Base-by-base conservation (phyloP, 2,329 filamentous ascomycete species). In the Aspergillus floridensis region DNA sequence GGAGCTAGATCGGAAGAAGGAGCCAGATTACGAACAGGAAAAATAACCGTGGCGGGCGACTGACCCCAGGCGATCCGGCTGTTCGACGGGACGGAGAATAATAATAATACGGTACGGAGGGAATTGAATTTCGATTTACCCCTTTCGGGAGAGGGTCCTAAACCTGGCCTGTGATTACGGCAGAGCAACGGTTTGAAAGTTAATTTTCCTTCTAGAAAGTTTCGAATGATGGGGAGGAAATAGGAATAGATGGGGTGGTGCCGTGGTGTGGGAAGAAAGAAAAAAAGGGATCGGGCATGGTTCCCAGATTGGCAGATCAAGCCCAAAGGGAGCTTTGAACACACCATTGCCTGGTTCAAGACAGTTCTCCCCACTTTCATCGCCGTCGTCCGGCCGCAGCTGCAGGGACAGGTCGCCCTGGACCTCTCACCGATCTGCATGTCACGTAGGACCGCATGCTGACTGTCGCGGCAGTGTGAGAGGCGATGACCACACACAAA, bases 151-250 rank as follows among this genome's bases (percentile, higher is more conserved):
- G 48, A 56, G 52, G 53, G 58, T 49, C 38, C 54, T 49, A 59
- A 44, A 49, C 35, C 55, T 59, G 57, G 48, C 52, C 52, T 67
- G 63, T 66, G 63, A 64, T 63, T 65, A 67, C 58, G 63, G 64
- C 58, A 62, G 54, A 59, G 44, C 61, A 65, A 69, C 65, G 65
- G 68, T 57, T 62, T 31, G 59, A 68, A 72, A 66, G 65, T 62
- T 70, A 72, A 65, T 65, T 65, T 65, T 68, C 64, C 69, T 74
- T 73, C 70, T 73, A 72, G 70, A 72, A 73, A 67, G 65, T 63
- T 72, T 72, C 64, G 61, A 67, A 66, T 56, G 51, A 61, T 63
- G 63, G 61, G 53, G 58, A 53, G 53, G 2, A 21, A 21, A 21
- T 21, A 21, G 21, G 21, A 21, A 21, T 21, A 22, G 22, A 22